Percentiles rank a stretch among this genome's conserved stretches.
Conservation (phyloP, 1,284 basidiomycete species). For the Ganoderma sinense region DNA sequence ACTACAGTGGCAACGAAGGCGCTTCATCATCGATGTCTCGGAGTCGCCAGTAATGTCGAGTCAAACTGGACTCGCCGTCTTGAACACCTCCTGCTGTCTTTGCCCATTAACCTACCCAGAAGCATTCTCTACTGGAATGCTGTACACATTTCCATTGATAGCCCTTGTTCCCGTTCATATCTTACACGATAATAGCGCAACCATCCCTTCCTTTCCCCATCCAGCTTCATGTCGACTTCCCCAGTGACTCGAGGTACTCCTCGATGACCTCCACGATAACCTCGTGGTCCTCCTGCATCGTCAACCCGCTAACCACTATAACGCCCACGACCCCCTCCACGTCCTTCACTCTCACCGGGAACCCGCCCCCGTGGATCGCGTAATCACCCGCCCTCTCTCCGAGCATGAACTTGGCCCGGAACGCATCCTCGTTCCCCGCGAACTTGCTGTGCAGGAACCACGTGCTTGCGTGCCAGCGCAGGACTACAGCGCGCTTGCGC, state of each 20-base stretch:
- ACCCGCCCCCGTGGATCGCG: slow-evolving; percentile 44
- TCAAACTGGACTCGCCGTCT: too few species aligned
- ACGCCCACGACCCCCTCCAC: slow-evolving; percentile 46
- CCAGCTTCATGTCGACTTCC: background rate
- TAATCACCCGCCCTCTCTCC: slow-evolving; percentile 38
- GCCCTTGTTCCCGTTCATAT: background rate
- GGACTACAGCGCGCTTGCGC: slow-evolving; percentile 45
- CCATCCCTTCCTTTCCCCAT: background rate
- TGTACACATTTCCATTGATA: background rate
- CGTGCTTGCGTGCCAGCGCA: slow-evolving; percentile 42
- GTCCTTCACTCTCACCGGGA: slow-evolving; percentile 42
- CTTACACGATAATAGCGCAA: slow-evolving; percentile 1
- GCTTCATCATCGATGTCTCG: background rate
- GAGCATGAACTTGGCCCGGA: slow-evolving; percentile 36
- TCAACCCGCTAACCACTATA: slow-evolving; percentile 44
- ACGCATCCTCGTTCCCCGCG: slow-evolving; percentile 33
- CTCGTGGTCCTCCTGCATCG: slow-evolving; percentile 42
- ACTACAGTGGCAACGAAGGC: slow-evolving; percentile 16
- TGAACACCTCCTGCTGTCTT: too few species aligned
- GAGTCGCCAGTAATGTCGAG: too few species aligned
- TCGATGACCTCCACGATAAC: slow-evolving; percentile 43
- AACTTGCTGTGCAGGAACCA: slow-evolving; percentile 38
- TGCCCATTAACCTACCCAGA: too few species aligned
- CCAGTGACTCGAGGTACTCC: slow-evolving; percentile 38
- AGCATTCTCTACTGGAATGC: background rate